These are phyloP conservation scores for Zymoseptoria pseudotritici DNA, from an alignment of 2,329 filamentous ascomycete genomes.

Conservation along the genomic window DNA sequence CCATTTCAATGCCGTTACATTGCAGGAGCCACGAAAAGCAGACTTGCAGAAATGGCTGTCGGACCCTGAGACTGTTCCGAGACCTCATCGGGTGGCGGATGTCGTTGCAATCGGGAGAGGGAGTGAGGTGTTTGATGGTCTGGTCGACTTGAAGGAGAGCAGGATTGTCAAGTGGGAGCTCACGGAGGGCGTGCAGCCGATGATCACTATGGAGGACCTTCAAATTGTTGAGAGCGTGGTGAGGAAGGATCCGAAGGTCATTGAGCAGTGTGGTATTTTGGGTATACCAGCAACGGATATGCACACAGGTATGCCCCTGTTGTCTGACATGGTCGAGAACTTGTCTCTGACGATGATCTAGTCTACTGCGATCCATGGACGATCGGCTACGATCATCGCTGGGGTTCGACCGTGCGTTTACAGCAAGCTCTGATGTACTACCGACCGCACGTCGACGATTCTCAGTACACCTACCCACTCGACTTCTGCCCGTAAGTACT, in stretches of 20 bases:
- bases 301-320: conserved; percentile 52
- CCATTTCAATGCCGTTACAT: conserved; percentile 78
- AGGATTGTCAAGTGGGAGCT: conserved; percentile 68
- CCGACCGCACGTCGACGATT: conserved; percentile 74
- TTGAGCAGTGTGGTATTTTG: conserved; percentile 79
- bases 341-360: neutral
- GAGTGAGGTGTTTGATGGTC: conserved; percentile 73
- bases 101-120: conserved; percentile 73
- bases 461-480: conserved; percentile 82
- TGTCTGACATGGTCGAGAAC: neutral
- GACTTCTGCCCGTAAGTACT: conserved; percentile 67
- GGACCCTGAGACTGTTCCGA: conserved; percentile 51
- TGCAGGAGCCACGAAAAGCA: conserved; percentile 77
- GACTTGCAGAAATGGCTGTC: conserved; percentile 76
- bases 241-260: conserved; percentile 73
- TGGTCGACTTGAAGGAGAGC: conserved; percentile 62
- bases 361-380: conserved; percentile 97
- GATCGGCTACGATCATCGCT: conserved; percentile 87
- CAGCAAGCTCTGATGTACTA: conserved; percentile 97
- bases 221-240: conserved; percentile 69
- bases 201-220: conserved; percentile 89
- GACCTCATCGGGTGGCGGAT: conserved; percentile 68
- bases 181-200: conserved; percentile 69
- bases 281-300: conserved; percentile 77
- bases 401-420: conserved; percentile 67